Conservation (phyloP, 2,329 filamentous ascomycete species). For the Botrytis sinoallii region DNA sequence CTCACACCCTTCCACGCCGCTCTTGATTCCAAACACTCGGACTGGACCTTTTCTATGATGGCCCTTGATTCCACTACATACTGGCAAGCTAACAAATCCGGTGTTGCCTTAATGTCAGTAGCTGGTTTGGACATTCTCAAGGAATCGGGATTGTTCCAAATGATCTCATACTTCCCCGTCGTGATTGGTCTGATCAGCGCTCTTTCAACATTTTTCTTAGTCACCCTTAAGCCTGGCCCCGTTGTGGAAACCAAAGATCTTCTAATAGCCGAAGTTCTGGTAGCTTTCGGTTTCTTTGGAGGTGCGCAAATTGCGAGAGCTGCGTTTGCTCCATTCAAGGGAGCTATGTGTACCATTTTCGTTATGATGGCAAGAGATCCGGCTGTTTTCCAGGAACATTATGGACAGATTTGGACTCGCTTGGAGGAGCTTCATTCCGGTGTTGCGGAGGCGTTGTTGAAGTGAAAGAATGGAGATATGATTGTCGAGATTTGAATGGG, state of each 20-base stretch:
- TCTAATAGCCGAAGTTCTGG: not conserved
- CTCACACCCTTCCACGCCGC: not conserved
- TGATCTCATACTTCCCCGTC: not conserved
- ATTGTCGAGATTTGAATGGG: too few species aligned
- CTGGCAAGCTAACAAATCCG: not conserved
- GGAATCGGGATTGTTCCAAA: not conserved
- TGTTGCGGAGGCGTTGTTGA: constrained; percentile 3
- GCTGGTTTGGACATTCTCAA: not conserved
- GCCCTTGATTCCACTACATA: not conserved
- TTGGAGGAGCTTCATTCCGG: not conserved
- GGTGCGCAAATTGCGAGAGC: constrained; percentile 9
- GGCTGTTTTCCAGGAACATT: not conserved
- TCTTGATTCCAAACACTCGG: not conserved
- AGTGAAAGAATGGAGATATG: not conserved
- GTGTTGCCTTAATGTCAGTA: not conserved
- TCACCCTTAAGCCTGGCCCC: not conserved
- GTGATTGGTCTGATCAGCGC: not conserved
- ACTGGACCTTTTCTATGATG: not conserved
- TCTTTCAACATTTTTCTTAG: not conserved
- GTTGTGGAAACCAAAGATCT: not conserved
- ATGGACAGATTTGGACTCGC: constrained; percentile 8
- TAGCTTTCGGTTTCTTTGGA: not conserved
- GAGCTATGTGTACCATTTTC: constrained; percentile 2
- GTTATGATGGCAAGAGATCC: constrained; percentile 14
- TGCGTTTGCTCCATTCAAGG: constrained; percentile 8